phyloP scores from a whole-genome alignment of 306 rosid genomes.

The Dalbergia oliveri region DNA sequence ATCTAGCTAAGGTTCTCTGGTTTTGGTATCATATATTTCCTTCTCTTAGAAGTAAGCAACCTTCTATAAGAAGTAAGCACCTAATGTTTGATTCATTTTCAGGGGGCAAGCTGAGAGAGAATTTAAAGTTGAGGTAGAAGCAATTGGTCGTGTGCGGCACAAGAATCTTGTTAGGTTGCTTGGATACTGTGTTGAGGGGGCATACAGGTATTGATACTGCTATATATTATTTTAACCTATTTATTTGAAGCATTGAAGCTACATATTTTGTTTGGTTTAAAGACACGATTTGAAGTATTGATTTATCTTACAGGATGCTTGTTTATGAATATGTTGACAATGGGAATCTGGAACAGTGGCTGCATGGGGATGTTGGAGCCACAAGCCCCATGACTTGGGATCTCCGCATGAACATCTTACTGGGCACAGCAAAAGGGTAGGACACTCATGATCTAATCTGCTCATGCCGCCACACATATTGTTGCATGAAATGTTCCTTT shows the following conservation, averaged over 20 bases:
- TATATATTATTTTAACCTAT: background rate
- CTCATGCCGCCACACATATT: slow-evolving; percentile 1
- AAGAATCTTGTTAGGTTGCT: slow-evolving; percentile 97
- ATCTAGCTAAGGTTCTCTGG: slow-evolving; percentile 6
- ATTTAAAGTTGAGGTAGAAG: slow-evolving; percentile 94
- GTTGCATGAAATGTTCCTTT: slow-evolving; percentile 37
- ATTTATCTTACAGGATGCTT: slow-evolving; percentile 78
- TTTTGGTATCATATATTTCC: background rate
- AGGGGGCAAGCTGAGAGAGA: slow-evolving; percentile 99
- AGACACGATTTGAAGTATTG: slow-evolving; percentile 38
- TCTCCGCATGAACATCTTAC: slow-evolving; percentile 78
- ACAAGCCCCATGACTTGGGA: slow-evolving; percentile 95
- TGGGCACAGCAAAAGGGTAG: slow-evolving; percentile 98
- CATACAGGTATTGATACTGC: slow-evolving; percentile 71
- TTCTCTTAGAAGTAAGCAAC: background rate
- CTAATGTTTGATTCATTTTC: slow-evolving; percentile 39
- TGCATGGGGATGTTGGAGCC: slow-evolving; percentile 92
- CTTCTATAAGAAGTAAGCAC: slow-evolving; percentile 10
- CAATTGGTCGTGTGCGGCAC: slow-evolving; percentile 95
- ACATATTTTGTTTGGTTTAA: slow-evolving; percentile 14
- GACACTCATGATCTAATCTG: background rate
- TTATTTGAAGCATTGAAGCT: slow-evolving; percentile 29
- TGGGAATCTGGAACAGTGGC: slow-evolving; percentile 97
- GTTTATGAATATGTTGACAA: slow-evolving; percentile 95
- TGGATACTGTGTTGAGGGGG: slow-evolving; percentile 99